Base-by-base conservation (phyloP, 1,284 basidiomycete genomes). In the Amylostereum areolatum region DNA sequence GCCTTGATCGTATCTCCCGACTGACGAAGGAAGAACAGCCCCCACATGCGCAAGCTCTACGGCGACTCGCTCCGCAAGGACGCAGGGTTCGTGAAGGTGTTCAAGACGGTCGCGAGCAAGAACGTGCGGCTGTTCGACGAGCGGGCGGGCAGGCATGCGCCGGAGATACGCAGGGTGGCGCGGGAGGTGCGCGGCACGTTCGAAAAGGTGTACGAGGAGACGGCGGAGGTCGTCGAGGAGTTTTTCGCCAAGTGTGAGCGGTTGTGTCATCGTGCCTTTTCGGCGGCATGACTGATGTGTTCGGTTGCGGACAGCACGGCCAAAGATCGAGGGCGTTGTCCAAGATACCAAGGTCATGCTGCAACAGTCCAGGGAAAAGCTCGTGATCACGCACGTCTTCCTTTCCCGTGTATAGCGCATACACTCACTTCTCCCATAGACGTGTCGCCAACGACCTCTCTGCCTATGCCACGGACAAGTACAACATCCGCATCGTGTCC, bases 31-130 rank as follows among this genome's bases (percentile, higher is more conserved):
- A 18, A n/a, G 52, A 12, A 40, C 52, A 96, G 94, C 55, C 97
- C 97, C 24, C 96, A 99, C 67, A 99, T 99, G 96, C 83, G 81
- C 57, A 92, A 92, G 62, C 74, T 98, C 12, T 99, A 98, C 65
- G 96, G 96, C 11, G 84, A 94, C 59, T 85, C 89, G 4, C 73
- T 99, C 18, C 83, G 95, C 54, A 92, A 92, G 64, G 96, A 98
- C 52, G 95, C 94, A 5, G 97, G 96, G 33, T 87, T 98, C 56
- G 92, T 95, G 53, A 97, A 97, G 73, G 95, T 97, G 29, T 85
- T 99, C 65, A 94, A 94, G 70, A 87, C 79, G 49, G 91, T 94
- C 6, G 92, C 94, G 1, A 84, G 79, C 58, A 85, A 84, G 67
- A 91, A 93, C 55, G 86, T 81, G 1, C 77, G 78, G 43, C 75